Evolutionary conservation across 2,329 filamentous ascomycete species (phyloP).

Genomic region (Allantophomopsis cytisporea): DNA sequence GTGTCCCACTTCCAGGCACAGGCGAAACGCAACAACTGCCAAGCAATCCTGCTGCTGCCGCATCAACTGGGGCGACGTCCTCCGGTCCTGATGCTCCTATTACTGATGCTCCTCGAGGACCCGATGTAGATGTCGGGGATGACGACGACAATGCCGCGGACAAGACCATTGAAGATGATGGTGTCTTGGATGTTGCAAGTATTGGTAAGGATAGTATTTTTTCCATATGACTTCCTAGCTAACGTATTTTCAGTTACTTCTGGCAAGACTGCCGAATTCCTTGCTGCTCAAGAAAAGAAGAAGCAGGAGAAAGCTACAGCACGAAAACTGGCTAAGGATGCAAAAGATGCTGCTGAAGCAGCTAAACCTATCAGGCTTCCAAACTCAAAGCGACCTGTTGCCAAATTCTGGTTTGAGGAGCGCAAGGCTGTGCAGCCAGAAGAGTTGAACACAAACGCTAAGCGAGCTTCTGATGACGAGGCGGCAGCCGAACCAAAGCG

Average conservation of each 20-base stretch:
- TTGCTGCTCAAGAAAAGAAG: constrained; percentile 73
- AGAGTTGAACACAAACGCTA: constrained; percentile 28
- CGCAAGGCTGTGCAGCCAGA: constrained; percentile 36
- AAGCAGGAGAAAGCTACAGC: constrained; percentile 52
- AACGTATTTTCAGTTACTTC: constrained; percentile 36
- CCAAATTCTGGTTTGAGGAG: constrained; percentile 64
- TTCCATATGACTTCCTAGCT: too few species aligned
- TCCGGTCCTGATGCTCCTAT: constrained; percentile 20
- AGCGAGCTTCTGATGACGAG: constrained; percentile 15
- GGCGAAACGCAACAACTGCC: constrained; percentile 30
- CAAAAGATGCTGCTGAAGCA: constrained; percentile 33
- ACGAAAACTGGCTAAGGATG: constrained; percentile 45
- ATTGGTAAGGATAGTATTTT: constrained; percentile 30
- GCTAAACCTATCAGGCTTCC: constrained; percentile 46
- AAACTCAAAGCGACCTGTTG: constrained; percentile 58
- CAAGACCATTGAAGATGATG: constrained; percentile 44
- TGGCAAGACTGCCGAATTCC: constrained; percentile 69
- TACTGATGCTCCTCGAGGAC: constrained; percentile 13
- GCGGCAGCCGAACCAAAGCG: constrained; percentile 11
- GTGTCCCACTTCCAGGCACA: constrained; percentile 25
- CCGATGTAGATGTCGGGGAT: constrained; percentile 15
- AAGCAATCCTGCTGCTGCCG: constrained; percentile 16
- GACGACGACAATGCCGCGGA: constrained; percentile 25
- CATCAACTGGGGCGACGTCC: constrained; percentile 15
- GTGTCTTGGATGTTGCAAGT: constrained; percentile 71